Base-by-base conservation (phyloP, 1,284 basidiomycete genomes). In the Amylostereum areolatum region DNA sequence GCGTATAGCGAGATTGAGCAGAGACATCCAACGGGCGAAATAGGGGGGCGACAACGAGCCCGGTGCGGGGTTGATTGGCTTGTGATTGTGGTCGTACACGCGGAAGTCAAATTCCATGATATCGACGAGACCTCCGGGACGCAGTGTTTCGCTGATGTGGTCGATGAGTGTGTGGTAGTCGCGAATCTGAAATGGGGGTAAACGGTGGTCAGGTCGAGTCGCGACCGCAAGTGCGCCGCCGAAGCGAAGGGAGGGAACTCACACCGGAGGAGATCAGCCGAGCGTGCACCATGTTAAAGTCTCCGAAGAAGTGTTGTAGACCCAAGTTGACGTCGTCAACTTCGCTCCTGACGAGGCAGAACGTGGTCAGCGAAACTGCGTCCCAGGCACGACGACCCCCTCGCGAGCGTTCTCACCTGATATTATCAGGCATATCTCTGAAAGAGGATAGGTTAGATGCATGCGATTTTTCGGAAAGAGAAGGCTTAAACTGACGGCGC, bases 251-350 rank as follows among this genome's bases (percentile, higher is more conserved):
- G 43, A 31, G 36, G 52, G 34, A 49, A 71, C 82, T 61, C 59
- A 87, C 86, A 43, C 86, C 86, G 36, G 84, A 79, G 12, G 80
- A 75, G 52, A 88, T 75, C 42, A 86, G 72, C 30, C 83, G 79
- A 30, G 77, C 75, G 59, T 89, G 86, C 0, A 87, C 81, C 27
- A 85, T 80, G 57, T 89, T 77, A 65, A 89, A 90, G 47, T 81
- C 74, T 5, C 80, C 81, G 57, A 83, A 86, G 60, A 83, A 89
- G 64, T 90, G 88, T 56, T 87, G 83, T 10, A 90, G 70, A 2
- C 87, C 87, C 18, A 89, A 77, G 65, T 89, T 89, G 59, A 89
- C 80, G 63, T 90, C 87, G 63, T 90, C 88, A 5, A 89, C 77
- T 65, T 90, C 87, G 57, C 81, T 85, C 68, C 87, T 86, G 52